These are phyloP conservation scores for Raphanus raphanistrum DNA, from an alignment of 345 rosid species.

Conservation along the genomic window DNA sequence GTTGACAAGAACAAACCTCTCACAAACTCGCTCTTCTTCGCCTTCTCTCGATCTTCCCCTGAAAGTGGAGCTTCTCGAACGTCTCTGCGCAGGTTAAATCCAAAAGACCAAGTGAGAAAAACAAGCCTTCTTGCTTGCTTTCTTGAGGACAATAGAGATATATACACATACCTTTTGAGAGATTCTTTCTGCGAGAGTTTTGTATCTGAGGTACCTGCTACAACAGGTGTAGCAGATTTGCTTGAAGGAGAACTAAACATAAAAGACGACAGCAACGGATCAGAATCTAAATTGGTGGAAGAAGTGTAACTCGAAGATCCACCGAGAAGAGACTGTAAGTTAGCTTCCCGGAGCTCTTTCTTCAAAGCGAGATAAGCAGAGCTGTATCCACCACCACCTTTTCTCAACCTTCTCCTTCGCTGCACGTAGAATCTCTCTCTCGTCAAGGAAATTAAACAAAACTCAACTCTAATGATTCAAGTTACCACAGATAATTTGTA, in stretches of 20 bases:
- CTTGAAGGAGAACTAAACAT: slow-evolving; percentile 38
- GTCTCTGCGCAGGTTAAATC: slow-evolving; percentile 40
- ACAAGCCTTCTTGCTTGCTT: not conserved
- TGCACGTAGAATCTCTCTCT: slow-evolving; percentile 49
- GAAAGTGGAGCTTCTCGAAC: slow-evolving; percentile 42
- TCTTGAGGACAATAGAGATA: not conserved
- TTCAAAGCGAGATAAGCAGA: slow-evolving; percentile 61
- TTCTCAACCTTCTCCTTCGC: slow-evolving; percentile 67
- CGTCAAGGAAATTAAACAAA: slow-evolving; percentile 55
- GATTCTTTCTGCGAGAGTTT: slow-evolving; percentile 35
- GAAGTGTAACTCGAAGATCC: slow-evolving; percentile 57
- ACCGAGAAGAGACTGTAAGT: slow-evolving; percentile 63
- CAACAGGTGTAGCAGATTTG: slow-evolving; percentile 29
- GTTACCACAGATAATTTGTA: not conserved
- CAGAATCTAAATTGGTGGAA: slow-evolving; percentile 60
- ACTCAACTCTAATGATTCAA: not conserved
- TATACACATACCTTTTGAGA: slow-evolving; percentile 51
- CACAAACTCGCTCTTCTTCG: slow-evolving; percentile 57
- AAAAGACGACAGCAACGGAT: slow-evolving; percentile 70
- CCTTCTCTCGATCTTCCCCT: slow-evolving; percentile 59
- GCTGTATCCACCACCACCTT: slow-evolving; percentile 50
- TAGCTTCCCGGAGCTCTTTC: slow-evolving; percentile 69
- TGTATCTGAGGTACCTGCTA: not conserved
- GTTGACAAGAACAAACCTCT: slow-evolving; percentile 60
- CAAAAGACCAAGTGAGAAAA: slow-evolving; percentile 7